phyloP scores from a whole-genome alignment of 805 yeast species.

The Candida fluviatilis region DNA sequence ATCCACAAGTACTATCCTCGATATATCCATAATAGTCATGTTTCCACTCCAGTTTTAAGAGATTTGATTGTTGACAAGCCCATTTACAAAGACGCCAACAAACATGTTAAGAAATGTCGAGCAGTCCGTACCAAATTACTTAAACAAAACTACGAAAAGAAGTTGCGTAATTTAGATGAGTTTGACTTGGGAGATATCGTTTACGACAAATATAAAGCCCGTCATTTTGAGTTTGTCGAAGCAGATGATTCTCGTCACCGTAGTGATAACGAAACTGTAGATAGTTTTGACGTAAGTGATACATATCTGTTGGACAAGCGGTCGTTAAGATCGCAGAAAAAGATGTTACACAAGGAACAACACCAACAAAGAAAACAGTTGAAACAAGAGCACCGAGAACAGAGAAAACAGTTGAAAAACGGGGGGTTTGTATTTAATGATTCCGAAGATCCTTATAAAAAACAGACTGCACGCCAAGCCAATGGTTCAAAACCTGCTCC shows the following conservation, averaged over 20 bases:
- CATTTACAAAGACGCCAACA: constrained; percentile 36
- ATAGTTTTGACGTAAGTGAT: background rate
- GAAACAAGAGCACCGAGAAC: constrained; percentile 4
- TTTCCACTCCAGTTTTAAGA: constrained; percentile 33
- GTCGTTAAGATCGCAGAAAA: background rate
- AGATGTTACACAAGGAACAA: constrained; percentile 5
- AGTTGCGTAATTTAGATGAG: background rate
- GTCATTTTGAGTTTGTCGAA: background rate
- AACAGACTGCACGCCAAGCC: background rate
- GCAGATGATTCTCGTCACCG: too few species aligned
- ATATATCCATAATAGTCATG: constrained; percentile 33
- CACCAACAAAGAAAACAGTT: constrained; percentile 6
- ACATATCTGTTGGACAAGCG: background rate
- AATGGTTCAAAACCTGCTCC: too few species aligned
- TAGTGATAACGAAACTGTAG: background rate
- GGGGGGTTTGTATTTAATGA: too few species aligned
- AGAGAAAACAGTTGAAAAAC: constrained; percentile 1
- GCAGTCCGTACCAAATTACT: background rate
- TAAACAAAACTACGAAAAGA: background rate
- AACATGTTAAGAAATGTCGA: constrained; percentile 15
- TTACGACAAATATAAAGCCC: background rate
- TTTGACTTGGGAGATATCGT: background rate
- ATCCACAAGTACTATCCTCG: constrained; percentile 37
- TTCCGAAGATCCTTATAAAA: background rate
- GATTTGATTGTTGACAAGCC: constrained; percentile 34